A percentile compares a stretch with the other conserved stretches of the same genome.
phyloP scores from a whole-genome alignment of 345 rosid genomes.

The Acer negundo region DNA sequence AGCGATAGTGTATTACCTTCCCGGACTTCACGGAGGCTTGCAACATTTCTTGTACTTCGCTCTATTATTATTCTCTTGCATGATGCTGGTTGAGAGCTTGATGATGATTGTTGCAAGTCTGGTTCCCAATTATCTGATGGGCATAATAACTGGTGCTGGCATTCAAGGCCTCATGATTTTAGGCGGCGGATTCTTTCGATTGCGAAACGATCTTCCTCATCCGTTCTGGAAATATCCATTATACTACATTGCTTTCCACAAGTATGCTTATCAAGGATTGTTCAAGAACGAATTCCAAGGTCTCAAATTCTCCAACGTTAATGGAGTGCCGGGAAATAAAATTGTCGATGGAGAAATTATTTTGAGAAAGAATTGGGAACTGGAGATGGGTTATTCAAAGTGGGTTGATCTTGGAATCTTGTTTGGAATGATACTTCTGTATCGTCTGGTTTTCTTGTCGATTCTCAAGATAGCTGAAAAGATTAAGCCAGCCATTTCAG shows the following conservation, averaged over 20 bases:
- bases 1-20: conserved; percentile 34
- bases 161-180: conserved; percentile 55
- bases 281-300: conserved; percentile 59
- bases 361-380: conserved; percentile 40
- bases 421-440: conserved; percentile 40
- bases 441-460: conserved; percentile 38
- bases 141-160: conserved; percentile 53
- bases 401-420: conserved; percentile 52
- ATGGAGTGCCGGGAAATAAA: neutral
- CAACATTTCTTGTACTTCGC: conserved; percentile 41
- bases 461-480: conserved; percentile 35
- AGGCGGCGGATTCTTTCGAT: conserved; percentile 50
- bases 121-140: conserved; percentile 54
- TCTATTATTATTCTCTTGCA: conserved; percentile 31
- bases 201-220: conserved; percentile 48
- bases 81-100: conserved; percentile 55
- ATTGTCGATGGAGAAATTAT: conserved; percentile 31
- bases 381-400: conserved; percentile 51
- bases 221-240: conserved; percentile 50
- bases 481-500: conserved; percentile 23
- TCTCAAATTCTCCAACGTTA: conserved; percentile 19
- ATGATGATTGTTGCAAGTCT: conserved; percentile 60
- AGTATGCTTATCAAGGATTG: conserved; percentile 49
- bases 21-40: conserved; percentile 38
- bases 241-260: conserved; percentile 49